phyloP scores from a whole-genome alignment of 257 asterid genomes.

The Eustoma russellianum region DNA sequence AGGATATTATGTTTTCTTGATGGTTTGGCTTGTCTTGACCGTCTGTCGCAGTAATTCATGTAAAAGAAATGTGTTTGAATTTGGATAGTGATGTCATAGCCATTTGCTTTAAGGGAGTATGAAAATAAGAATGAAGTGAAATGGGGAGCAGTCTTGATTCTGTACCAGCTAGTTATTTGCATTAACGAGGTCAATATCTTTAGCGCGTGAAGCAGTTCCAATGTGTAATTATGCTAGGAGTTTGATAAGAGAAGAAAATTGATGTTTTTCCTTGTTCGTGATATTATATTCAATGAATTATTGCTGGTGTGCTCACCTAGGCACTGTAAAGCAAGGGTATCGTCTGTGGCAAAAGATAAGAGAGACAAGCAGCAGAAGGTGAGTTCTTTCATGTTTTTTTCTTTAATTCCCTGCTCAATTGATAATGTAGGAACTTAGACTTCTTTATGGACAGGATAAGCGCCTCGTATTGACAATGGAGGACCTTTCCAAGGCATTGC shows the following conservation, averaged over 20 bases:
- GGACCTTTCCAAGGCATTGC: constrained; percentile 88
- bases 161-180: background rate
- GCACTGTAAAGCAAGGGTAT: constrained; percentile 90
- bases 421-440: constrained; percentile 14
- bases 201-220: background rate
- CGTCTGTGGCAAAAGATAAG: constrained; percentile 72
- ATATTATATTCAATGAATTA: too few relatives aligned
- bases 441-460: constrained; percentile 54
- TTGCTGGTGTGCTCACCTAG: constrained; percentile 16
- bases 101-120: too few relatives aligned
- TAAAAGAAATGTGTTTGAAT: too few relatives aligned
- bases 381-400: constrained; percentile 1
- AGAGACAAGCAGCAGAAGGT: constrained; percentile 98
- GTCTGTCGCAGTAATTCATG: too few relatives aligned
- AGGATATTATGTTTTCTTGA: too few relatives aligned
- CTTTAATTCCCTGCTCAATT: constrained; percentile 10
- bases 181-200: constrained; percentile 3
- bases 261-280: too few relatives aligned
- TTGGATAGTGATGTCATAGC: too few relatives aligned
- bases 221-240: background rate
- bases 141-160: background rate
- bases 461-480: constrained; percentile 91
- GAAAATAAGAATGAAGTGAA: background rate
- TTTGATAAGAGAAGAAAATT: background rate
- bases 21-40: too few relatives aligned